Evolutionary conservation across 345 rosid genomes (phyloP), one percentile per base, ranked within the genome.

Genomic region (Iberis pinnata): DNA sequence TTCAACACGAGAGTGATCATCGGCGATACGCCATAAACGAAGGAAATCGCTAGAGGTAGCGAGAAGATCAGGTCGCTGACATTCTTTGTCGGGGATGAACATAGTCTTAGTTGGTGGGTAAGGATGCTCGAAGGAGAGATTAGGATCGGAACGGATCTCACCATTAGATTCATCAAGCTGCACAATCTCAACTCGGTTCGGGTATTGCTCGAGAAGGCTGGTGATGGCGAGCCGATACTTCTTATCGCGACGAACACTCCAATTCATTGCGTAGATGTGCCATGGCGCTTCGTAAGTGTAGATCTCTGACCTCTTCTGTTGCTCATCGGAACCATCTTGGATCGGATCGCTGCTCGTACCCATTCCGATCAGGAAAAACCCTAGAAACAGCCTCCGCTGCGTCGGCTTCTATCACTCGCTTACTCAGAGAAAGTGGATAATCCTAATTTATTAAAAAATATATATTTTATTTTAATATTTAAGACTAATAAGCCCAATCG

Each of bases 231-330:
- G 86, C 0, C 98, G 89, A 69, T 87, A 90, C 68, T 87, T 84
- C 77, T 84, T 90, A 76, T 90, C 98, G 12, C 95, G 92, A 58
- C 98, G 96, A 64, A 90, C 98, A 61, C 96, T 87, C 96, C 98
- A 90, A 70, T 90, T 90, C 98, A 90, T 90, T 41, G 98, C 96
- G 78, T 87, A 90, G 68, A 90, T 81, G 73, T 81, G 89, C 98
- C 98, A 90, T 1, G 96, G 95, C 0, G 98, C 94, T 61, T 87
- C 93, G 74, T 87, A 90, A 12, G 96, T 87, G 78, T 87, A 90
- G 73, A 90, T 90, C 82, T 90, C 98, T 18, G 96, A 82, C 12
- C 95, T 73, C 41, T 87, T 90, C 65, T 90, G 96, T 62, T 89
- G 95, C 79, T 90, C 96, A 48, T 87, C 96, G 46, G 89, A 82